These are phyloP conservation scores for Phaeotremella skinneri DNA, from an alignment of 768 basidiomycete species.

Conservation along the genomic window DNA sequence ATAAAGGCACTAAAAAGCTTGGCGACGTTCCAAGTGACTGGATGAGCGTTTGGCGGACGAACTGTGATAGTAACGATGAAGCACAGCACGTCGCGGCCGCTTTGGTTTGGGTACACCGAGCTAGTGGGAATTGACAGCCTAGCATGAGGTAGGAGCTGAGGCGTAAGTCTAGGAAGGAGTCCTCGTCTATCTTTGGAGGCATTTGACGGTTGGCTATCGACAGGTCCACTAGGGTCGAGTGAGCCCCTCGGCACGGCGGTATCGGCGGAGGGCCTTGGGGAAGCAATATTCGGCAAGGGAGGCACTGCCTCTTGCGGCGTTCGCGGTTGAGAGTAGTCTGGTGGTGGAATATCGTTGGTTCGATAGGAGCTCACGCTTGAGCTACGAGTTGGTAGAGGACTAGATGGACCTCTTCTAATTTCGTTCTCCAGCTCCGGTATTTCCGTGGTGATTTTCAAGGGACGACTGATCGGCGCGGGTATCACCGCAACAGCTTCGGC, in stretches of 20 bases:
- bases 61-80: slow-evolving; percentile 70
- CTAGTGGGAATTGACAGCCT: slow-evolving; percentile 71
- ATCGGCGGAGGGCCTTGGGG: neutral
- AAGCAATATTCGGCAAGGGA: neutral
- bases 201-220: neutral
- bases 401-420: neutral
- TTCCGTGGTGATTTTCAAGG: slow-evolving; percentile 19
- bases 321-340: neutral
- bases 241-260: neutral
- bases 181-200: neutral
- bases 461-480: slow-evolving; percentile 19
- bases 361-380: slow-evolving; percentile 1
- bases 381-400: slow-evolving; percentile 5
- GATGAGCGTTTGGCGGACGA: slow-evolving; percentile 37
- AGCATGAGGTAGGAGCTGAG: slow-evolving; percentile 68
- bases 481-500: slow-evolving; percentile 11
- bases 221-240: neutral
- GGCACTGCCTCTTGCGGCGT: neutral
- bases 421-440: neutral
- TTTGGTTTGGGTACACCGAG: slow-evolving; percentile 80
- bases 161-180: slow-evolving; percentile 25
- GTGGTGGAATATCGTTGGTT: neutral
- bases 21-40: slow-evolving; percentile 71
- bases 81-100: slow-evolving; percentile 85
- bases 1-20: slow-evolving; percentile 92